Conservation (phyloP, 495 filamentous ascomycete species). For the Rhizodiscina lignyota region DNA sequence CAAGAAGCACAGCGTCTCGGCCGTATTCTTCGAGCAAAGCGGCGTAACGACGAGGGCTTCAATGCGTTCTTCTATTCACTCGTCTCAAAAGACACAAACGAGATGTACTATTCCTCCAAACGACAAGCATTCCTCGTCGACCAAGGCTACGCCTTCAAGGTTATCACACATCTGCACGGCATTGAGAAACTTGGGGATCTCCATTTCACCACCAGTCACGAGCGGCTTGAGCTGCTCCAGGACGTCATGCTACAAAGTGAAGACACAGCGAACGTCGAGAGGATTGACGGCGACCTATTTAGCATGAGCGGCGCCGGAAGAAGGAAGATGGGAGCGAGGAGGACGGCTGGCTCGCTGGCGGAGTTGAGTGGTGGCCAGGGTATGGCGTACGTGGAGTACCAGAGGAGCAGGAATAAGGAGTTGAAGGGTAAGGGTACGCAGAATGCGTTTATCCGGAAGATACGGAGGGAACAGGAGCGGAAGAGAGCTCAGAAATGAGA, state of each 20-base stretch:
- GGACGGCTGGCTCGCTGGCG: conserved; percentile 69
- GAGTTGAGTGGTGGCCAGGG: conserved; percentile 81
- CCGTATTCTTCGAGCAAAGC: conserved; percentile 88
- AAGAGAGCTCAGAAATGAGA: conserved; percentile 24
- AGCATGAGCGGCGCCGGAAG: conserved; percentile 26
- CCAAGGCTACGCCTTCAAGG: conserved; percentile 97
- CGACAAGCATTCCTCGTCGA: conserved; percentile 96
- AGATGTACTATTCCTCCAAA: conserved; percentile 98
- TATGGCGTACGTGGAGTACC: conserved; percentile 91
- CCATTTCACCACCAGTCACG: conserved; percentile 60
- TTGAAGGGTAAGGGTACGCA: conserved; percentile 52
- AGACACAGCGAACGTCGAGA: conserved; percentile 41
- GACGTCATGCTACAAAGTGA: conserved; percentile 89
- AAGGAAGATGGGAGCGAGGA: conserved; percentile 36
- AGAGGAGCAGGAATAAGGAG: conserved; percentile 61
- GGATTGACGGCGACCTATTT: conserved; percentile 74
- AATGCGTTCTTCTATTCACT: conserved; percentile 99
- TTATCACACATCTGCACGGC: conserved; percentile 89
- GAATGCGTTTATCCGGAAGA: conserved; percentile 63
- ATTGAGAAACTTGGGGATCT: conserved; percentile 72
- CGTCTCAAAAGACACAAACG: conserved; percentile 89
- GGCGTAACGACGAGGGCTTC: conserved; percentile 95
- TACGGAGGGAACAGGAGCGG: conserved; percentile 54
- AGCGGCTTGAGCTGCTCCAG: conserved; percentile 76
- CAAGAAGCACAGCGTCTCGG: conserved; percentile 94